phyloP scores from a whole-genome alignment of 805 yeast genomes.

The Candida boidinii region DNA sequence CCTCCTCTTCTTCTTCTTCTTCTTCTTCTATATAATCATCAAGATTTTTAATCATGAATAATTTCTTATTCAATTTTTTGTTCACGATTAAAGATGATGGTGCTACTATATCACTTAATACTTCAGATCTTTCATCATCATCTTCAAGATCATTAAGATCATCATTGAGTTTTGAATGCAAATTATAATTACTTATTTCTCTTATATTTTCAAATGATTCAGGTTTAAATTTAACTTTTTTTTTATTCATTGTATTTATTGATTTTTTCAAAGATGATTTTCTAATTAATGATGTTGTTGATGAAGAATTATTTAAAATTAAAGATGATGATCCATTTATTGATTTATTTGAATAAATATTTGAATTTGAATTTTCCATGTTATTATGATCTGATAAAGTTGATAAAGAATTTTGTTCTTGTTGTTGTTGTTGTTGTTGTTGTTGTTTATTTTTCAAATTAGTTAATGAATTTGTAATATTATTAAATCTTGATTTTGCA shows the following conservation, averaged over 20 bases:
- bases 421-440: conserved; percentile 6
- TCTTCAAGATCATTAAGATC: conserved; percentile 9
- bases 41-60: conserved; percentile 23
- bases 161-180: conserved; percentile 2
- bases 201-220: conserved; percentile 9
- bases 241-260: conserved; percentile 15
- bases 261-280: conserved; percentile 18
- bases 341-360: not conserved
- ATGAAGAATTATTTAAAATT: not conserved
- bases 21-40: conserved; percentile 11
- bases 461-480: conserved; percentile 8
- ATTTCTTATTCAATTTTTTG: conserved; percentile 19
- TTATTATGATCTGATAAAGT: too few species aligned
- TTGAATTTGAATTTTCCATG: not conserved
- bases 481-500: conserved; percentile 10
- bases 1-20: conserved; percentile 3
- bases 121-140: conserved; percentile 31
- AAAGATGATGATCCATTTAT: not conserved
- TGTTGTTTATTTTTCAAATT: conserved; percentile 1
- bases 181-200: conserved; percentile 1
- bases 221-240: conserved; percentile 23
- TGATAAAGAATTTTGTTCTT: too few species aligned
- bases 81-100: conserved; percentile 11
- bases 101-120: conserved; percentile 30
- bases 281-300: conserved; percentile 14